phyloP scores from a whole-genome alignment of 1,139 yeast genomes.

The Geotrichum phurueaensis region DNA sequence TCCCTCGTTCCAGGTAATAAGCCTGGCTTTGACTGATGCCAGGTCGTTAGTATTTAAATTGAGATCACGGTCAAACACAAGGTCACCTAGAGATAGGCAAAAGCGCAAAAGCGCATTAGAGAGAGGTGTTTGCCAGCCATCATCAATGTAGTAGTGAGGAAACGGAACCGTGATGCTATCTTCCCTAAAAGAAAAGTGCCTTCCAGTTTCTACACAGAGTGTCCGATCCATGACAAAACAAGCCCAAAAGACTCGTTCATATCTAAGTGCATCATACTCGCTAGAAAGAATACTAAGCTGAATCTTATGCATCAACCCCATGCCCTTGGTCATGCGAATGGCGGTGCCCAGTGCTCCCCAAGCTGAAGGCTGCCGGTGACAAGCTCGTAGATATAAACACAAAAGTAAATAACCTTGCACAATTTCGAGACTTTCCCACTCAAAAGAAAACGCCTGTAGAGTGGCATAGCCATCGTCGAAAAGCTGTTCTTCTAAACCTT shows the following conservation, averaged over 20 bases:
- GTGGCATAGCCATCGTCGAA: conserved; percentile 49
- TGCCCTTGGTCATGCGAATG: conserved; percentile 47
- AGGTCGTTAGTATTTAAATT: conserved; percentile 19
- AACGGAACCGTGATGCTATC: conserved; percentile 37
- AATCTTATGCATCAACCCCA: conserved; percentile 44
- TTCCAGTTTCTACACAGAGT: conserved; percentile 51
- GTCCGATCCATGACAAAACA: conserved; percentile 53
- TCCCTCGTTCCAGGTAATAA: conserved; percentile 21
- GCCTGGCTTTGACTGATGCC: conserved; percentile 12
- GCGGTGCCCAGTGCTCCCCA: conserved; percentile 53
- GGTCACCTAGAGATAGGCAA: conserved; percentile 23
- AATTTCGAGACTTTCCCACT: conserved; percentile 63
- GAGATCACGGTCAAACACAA: conserved; percentile 22
- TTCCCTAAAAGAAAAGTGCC: conserved; percentile 42
- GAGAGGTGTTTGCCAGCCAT: conserved; percentile 51
- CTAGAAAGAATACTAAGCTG: conserved; percentile 13
- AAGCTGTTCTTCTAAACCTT: conserved; percentile 47
- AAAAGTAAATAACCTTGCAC: conserved; percentile 59
- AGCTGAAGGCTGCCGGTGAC: conserved; percentile 54
- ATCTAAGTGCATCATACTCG: conserved; percentile 46
- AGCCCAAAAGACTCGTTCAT: conserved; percentile 53
- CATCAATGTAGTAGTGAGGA: conserved; percentile 41
- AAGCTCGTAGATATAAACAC: conserved; percentile 48
- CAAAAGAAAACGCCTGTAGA: conserved; percentile 48
- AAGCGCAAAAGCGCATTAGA: conserved; percentile 36